Evolutionary conservation across 2,329 filamentous ascomycete species (phyloP), one percentile per base, ranked within the genome.

Genomic region (Microcyclospora tardicrescens): DNA sequence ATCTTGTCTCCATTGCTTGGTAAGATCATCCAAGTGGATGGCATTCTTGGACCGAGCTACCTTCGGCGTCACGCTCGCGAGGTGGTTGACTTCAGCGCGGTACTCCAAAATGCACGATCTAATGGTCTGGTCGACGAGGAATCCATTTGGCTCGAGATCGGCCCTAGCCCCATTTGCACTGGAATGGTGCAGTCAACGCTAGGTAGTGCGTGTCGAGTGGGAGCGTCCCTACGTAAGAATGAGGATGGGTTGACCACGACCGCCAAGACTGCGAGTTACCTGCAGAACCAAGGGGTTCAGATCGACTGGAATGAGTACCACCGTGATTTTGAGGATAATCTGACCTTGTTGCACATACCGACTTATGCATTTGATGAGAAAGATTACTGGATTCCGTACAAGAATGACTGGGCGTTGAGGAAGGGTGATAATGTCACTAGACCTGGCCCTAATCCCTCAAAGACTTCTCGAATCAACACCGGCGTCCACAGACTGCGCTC

Each of bases 271-370:
- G 53, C 75, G 28, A 62, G 62, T 37, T 58, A 63, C 0, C 58
- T 82, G 0, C 68, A 81, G 53, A 54, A 53, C 1, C 62, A 60
- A 1, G 78, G 77, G 0, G 47, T 77, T 1, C 58, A 65, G 5
- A 58, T 83, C 15, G 61, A 74, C 46, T 84, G 77, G 75, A 66
- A 68, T 34, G 76, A 77, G 52, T 77, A 71, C 47, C 71, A 77
- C 50, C 57, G 64, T 3, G 62, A 66, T 16, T 74, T 71, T 44
- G 60, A 67, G 41, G 42, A 50, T 2, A 56, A 56, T 2, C 61
- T 69, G 14, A 56, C 61, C 1, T 56, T 79, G 2, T 52, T 78
- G 2, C 59, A 69, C 19, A 56, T 81, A 2, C 76, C 77, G 2
- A 43, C 51, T 1, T 63, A 63, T 38, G 33, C 35, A 6, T 63